Evolutionary conservation across 2,329 filamentous ascomycete genomes (phyloP).

Genomic region (Fusarium nurragi): DNA sequence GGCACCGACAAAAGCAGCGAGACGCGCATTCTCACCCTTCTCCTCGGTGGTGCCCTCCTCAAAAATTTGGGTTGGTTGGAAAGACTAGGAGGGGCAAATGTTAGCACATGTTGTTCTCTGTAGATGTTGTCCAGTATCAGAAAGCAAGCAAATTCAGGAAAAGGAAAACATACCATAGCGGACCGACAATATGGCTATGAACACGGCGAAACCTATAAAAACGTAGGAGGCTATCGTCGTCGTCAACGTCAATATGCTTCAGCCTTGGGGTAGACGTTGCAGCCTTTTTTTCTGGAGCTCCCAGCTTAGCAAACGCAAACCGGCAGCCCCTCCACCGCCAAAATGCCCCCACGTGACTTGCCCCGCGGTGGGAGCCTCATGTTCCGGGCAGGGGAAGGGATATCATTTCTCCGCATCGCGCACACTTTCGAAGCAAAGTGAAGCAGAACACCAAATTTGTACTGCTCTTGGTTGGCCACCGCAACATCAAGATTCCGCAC

Average conservation of each 20-base stretch:
- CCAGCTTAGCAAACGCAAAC: conserved; percentile 36
- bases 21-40: conserved; percentile 98
- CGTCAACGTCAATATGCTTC: conserved; percentile 43
- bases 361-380: conserved; percentile 47
- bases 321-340: conserved; percentile 41
- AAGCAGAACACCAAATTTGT: conserved; percentile 54
- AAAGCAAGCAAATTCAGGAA: background rate
- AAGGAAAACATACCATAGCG: conserved; percentile 41
- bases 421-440: conserved; percentile 51
- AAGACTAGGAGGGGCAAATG: conserved; percentile 57
- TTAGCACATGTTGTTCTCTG: conserved; percentile 29
- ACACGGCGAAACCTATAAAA: conserved; percentile 40
- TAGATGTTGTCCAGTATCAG: background rate
- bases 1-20: conserved; percentile 97
- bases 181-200: conserved; percentile 32
- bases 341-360: conserved; percentile 52
- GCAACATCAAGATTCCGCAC: conserved; percentile 45
- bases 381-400: conserved; percentile 46
- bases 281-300: conserved; percentile 47
- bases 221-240: conserved; percentile 39
- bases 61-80: conserved; percentile 97
- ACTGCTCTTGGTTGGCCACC: conserved; percentile 43
- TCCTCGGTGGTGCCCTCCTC: conserved; percentile 96
- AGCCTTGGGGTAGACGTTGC: conserved; percentile 45
- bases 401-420: conserved; percentile 53